Evolutionary conservation across 2,329 filamentous ascomycete species (phyloP).

Genomic region (Trichoderma cornu-damae): DNA sequence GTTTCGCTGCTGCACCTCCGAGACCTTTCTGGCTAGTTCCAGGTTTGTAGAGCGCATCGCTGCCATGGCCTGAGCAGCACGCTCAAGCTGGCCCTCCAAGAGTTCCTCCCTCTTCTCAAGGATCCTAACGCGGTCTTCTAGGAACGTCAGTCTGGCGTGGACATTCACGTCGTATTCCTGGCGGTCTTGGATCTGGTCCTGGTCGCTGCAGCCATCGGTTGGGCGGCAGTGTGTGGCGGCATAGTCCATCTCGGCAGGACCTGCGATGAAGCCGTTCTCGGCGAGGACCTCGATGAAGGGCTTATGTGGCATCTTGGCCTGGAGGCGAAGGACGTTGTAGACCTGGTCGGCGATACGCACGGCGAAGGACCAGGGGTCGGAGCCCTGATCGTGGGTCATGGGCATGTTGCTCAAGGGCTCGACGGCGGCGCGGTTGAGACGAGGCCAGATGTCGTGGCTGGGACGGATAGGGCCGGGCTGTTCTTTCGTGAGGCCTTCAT

Average conservation of each 20-base stretch:
- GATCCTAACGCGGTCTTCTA: slow-evolving; percentile 14
- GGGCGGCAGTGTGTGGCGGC: neutral
- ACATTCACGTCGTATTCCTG: neutral
- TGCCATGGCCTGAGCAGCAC: neutral
- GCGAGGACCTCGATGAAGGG: slow-evolving; percentile 9
- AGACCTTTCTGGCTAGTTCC: slow-evolving; percentile 13
- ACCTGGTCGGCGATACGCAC: slow-evolving; percentile 9
- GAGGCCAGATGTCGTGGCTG: slow-evolving; percentile 14
- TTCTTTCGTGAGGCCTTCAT: neutral
- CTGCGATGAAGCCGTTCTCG: neutral
- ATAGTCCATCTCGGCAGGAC: neutral
- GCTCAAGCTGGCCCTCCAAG: slow-evolving; percentile 1
- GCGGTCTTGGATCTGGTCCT: neutral
- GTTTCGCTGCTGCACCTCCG: slow-evolving; percentile 15
- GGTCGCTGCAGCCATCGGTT: neutral
- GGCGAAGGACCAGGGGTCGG: neutral
- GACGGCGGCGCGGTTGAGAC: slow-evolving; percentile 1
- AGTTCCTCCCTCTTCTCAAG: slow-evolving; percentile 10
- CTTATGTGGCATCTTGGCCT: slow-evolving; percentile 11
- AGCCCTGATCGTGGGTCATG: slow-evolving; percentile 5
- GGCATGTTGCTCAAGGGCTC: slow-evolving; percentile 8
- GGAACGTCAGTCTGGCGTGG: slow-evolving; percentile 4
- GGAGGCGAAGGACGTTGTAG: slow-evolving; percentile 11
- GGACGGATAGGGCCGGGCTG: neutral
- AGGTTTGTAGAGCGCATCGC: slow-evolving; percentile 7